phyloP scores from a whole-genome alignment of 2,329 filamentous ascomycete species.

The Colletotrichum eremochloae region DNA sequence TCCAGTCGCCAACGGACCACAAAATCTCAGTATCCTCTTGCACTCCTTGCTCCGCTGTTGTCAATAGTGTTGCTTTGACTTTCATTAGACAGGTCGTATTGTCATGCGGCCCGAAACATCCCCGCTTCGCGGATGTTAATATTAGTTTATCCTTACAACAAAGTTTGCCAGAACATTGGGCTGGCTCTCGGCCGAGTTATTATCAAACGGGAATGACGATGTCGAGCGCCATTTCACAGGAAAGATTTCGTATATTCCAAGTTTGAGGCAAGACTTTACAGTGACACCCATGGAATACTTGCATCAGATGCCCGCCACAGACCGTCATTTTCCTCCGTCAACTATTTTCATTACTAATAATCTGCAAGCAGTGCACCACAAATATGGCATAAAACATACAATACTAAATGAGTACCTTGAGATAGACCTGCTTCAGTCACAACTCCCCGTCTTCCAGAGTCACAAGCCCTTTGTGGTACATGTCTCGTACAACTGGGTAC shows the following conservation, averaged over 20 bases:
- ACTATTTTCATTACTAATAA: background rate
- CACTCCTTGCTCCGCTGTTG: background rate
- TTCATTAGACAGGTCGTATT: background rate
- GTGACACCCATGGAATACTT: background rate
- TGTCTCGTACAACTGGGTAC: slow-evolving; percentile 43
- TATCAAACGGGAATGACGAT: background rate
- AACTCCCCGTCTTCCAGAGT: slow-evolving; percentile 30
- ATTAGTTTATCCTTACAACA: background rate
- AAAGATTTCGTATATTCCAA: background rate
- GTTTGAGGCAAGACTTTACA: too few relatives aligned
- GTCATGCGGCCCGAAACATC: background rate
- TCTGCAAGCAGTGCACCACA: background rate
- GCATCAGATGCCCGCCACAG: background rate
- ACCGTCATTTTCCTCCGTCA: background rate
- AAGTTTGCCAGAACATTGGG: background rate
- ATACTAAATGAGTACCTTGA: background rate
- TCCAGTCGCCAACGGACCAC: background rate
- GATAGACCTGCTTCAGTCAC: background rate
- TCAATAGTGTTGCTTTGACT: background rate
- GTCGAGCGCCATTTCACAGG: background rate
- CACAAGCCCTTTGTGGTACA: slow-evolving; percentile 42
- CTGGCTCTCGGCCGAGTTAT: background rate
- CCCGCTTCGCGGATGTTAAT: background rate
- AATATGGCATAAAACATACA: too few relatives aligned
- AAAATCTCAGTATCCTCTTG: background rate